phyloP scores from a whole-genome alignment of 257 asterid species.

The Ajuga chamaepitys region DNA sequence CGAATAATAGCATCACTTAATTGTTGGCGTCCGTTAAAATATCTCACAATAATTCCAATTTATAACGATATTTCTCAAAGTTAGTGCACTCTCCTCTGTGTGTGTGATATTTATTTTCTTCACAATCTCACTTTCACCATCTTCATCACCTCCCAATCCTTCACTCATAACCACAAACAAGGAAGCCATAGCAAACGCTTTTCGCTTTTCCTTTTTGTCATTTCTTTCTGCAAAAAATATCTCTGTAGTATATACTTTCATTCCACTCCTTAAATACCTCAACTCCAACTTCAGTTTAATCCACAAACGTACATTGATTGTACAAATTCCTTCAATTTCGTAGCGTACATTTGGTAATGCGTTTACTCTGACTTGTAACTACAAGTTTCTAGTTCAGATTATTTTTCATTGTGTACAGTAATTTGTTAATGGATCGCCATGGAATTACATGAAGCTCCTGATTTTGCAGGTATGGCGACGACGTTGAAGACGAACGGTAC shows the following conservation, averaged over 20 bases:
- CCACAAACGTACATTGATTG: neutral
- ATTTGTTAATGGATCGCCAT: neutral
- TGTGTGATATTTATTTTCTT: slow-evolving; percentile 23
- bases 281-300: neutral
- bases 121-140: slow-evolving; percentile 11
- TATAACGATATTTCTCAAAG: slow-evolving; percentile 15
- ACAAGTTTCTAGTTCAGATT: neutral
- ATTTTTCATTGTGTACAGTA: neutral
- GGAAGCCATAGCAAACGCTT: slow-evolving; percentile 4
- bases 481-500: slow-evolving; percentile 29
- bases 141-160: slow-evolving; percentile 10
- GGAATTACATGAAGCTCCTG: neutral
- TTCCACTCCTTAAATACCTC: slow-evolving; percentile 26
- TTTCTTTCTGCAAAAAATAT: slow-evolving; percentile 12
- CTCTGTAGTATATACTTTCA: slow-evolving; percentile 6
- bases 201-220: slow-evolving; percentile 19
- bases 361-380: neutral
- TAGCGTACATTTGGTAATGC: slow-evolving; percentile 11
- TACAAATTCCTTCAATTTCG: neutral
- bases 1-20: too few relatives aligned
- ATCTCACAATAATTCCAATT: too few relatives aligned
- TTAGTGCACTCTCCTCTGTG: neutral
- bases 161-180: slow-evolving; percentile 29
- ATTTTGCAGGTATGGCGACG: slow-evolving; percentile 37
- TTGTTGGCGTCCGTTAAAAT: too few relatives aligned